A percentile compares a stretch with the other conserved stretches of the same genome.
phyloP scores from a whole-genome alignment of 129 eudicot species.

The Sambucus nigra region DNA sequence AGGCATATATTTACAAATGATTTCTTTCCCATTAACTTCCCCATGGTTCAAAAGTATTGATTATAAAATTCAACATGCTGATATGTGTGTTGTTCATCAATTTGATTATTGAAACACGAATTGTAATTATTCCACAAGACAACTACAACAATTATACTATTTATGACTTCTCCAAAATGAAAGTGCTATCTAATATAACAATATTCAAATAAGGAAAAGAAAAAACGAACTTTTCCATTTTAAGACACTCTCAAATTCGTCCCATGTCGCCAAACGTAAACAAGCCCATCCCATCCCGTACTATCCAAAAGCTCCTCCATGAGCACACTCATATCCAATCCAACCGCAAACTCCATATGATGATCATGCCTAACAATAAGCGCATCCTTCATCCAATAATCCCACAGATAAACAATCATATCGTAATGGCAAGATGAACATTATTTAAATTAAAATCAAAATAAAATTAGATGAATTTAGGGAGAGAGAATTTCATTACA shows the following conservation, averaged over 20 bases:
- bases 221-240: constrained; percentile 12
- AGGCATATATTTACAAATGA: too few species aligned
- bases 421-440: too few species aligned
- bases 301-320: constrained; percentile 96
- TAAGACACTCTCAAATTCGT: constrained; percentile 85
- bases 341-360: constrained; percentile 94
- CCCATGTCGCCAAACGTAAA: constrained; percentile 98
- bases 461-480: too few species aligned
- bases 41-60: too few species aligned
- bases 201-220: not conserved
- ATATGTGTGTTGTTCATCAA: not conserved
- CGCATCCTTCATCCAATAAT: constrained; percentile 91
- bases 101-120: not conserved
- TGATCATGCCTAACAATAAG: constrained; percentile 95
- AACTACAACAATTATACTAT: constrained; percentile 1
- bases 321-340: constrained; percentile 95
- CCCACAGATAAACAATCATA: constrained; percentile 97
- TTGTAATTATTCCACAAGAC: not conserved
- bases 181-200: not conserved
- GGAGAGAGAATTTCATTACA: too few species aligned
- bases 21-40: too few species aligned
- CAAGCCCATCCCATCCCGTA: constrained; percentile 98
- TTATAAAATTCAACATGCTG: too few species aligned
- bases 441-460: too few species aligned
- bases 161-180: not conserved